Evolutionary conservation across 495 filamentous ascomycete genomes (phyloP).

Genomic region (Aspergillus leporis): DNA sequence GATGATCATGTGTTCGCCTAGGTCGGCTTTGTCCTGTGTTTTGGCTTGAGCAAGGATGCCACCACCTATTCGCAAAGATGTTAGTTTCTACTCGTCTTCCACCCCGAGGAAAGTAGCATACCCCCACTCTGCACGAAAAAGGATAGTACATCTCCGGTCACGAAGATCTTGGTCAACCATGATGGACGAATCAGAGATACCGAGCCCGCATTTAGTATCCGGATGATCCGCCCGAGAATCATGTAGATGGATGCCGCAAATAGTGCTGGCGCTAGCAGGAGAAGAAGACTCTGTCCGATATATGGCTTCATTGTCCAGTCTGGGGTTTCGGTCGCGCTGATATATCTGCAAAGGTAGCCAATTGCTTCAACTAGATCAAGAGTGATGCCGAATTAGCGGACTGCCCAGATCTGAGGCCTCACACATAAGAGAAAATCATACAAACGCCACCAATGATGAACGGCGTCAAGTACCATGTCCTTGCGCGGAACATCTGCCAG

Average conservation of each 20-base stretch:
- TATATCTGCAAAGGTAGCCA: slow-evolving; percentile 52
- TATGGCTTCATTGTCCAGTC: slow-evolving; percentile 26
- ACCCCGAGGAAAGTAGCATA: too few species aligned
- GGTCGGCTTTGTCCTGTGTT: slow-evolving; percentile 23
- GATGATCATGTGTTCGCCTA: slow-evolving; percentile 47
- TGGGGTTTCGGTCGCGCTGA: slow-evolving; percentile 28
- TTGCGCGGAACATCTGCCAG: slow-evolving; percentile 45
- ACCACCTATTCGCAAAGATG: slow-evolving; percentile 15
- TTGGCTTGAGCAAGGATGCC: slow-evolving; percentile 27
- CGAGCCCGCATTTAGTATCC: slow-evolving; percentile 39
- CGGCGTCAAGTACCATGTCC: slow-evolving; percentile 64
- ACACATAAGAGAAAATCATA: slow-evolving; percentile 40
- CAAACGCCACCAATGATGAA: slow-evolving; percentile 58
- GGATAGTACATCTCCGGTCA: slow-evolving; percentile 27
- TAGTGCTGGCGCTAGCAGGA: slow-evolving; percentile 35
- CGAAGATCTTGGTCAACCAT: slow-evolving; percentile 33
- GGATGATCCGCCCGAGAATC: slow-evolving; percentile 52
- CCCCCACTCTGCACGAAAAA: slow-evolving; percentile 29
- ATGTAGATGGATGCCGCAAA: slow-evolving; percentile 58
- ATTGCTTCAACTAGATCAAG: slow-evolving; percentile 46
- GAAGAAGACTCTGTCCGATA: slow-evolving; percentile 33
- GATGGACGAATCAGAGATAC: slow-evolving; percentile 17
- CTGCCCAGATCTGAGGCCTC: too few species aligned
- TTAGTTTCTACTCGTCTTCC: too few species aligned
- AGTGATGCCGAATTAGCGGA: too few species aligned